A percentile compares a stretch with the other conserved stretches of the same genome.
These are phyloP conservation scores for Boletus patriciae DNA, from an alignment of 768 basidiomycete genomes.

Conservation along the genomic window DNA sequence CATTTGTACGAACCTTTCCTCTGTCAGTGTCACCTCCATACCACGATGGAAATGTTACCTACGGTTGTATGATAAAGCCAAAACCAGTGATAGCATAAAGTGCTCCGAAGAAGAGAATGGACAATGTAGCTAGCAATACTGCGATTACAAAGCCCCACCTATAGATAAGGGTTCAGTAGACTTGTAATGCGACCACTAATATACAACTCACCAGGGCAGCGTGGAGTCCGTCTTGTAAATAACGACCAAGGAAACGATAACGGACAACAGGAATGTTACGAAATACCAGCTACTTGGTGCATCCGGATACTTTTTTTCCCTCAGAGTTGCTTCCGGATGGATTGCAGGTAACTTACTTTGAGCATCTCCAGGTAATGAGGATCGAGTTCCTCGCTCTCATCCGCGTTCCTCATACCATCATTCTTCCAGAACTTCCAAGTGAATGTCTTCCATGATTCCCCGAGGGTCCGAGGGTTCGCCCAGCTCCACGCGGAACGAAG, in stretches of 20 bases:
- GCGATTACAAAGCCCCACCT: constrained; percentile 53
- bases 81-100: constrained; percentile 51
- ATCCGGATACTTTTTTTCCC: constrained; percentile 35
- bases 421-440: constrained; percentile 41
- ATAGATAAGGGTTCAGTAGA: background rate
- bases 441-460: constrained; percentile 26
- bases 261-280: constrained; percentile 23
- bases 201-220: constrained; percentile 46
- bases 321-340: constrained; percentile 14
- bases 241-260: constrained; percentile 54
- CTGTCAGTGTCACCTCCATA: background rate
- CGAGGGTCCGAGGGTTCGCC: constrained; percentile 33
- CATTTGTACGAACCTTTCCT: constrained; percentile 37
- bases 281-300: constrained; percentile 38
- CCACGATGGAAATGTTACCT: constrained; percentile 4
- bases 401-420: constrained; percentile 24
- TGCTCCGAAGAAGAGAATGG: constrained; percentile 55
- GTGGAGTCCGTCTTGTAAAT: constrained; percentile 54
- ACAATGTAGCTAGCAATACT: constrained; percentile 49
- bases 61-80: constrained; percentile 26
- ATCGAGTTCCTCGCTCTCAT: constrained; percentile 45
- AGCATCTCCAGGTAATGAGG: constrained; percentile 56
- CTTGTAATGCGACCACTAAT: background rate
- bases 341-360: constrained; percentile 26
- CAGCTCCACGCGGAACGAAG: constrained; percentile 49